Evolutionary conservation across 257 asterid genomes (phyloP).

Genomic region (Solanum etuberosum): DNA sequence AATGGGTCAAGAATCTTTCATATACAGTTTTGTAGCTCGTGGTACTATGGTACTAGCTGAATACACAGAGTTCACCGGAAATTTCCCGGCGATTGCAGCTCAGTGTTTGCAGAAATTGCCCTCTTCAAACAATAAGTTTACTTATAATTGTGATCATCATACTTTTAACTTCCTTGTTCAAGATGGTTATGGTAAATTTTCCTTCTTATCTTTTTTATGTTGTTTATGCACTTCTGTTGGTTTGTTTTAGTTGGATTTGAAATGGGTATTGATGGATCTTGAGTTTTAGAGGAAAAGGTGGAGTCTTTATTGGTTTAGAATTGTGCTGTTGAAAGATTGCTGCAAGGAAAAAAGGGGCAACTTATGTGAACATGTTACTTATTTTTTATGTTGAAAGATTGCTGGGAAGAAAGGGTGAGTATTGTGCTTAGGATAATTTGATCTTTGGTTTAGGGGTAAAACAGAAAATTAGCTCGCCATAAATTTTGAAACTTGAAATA

Average conservation of each 20-base stretch:
- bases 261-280: constrained; percentile 38
- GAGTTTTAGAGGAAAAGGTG: neutral
- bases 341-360: neutral
- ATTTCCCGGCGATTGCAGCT: constrained; percentile 78
- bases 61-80: constrained; percentile 81
- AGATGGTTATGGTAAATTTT: constrained; percentile 58
- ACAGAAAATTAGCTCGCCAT: neutral
- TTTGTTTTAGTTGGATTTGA: neutral
- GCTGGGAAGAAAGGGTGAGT: neutral
- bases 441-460: neutral
- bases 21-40: constrained; percentile 83
- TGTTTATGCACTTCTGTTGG: neutral
- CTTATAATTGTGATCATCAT: constrained; percentile 74
- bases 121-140: constrained; percentile 54
- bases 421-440: neutral
- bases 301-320: neutral
- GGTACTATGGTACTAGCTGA: constrained; percentile 75
- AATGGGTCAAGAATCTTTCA: constrained; percentile 81
- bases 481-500: neutral
- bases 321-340: neutral
- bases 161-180: constrained; percentile 62
- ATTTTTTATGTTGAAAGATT: neutral
- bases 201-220: neutral
- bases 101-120: constrained; percentile 73
- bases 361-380: neutral